Conservation (phyloP, 257 asterid genomes). For the Ajuga chamaepitys region DNA sequence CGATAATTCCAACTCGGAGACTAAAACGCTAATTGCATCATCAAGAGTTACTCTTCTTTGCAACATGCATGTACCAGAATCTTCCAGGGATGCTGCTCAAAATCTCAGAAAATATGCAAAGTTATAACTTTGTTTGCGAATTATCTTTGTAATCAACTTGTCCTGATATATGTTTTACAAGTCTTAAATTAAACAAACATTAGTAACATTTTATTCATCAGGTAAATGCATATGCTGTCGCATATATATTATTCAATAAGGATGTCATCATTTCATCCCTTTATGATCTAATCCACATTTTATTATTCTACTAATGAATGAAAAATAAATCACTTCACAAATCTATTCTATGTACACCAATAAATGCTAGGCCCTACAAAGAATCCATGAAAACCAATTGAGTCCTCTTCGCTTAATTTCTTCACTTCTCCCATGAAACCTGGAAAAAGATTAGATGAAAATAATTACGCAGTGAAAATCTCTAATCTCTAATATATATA, state of each 20-base stretch:
- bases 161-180: neutral
- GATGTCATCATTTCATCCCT: neutral
- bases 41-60: slow-evolving; percentile 64
- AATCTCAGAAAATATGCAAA: slow-evolving; percentile 58
- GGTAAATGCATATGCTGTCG: neutral
- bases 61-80: slow-evolving; percentile 56
- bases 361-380: slow-evolving; percentile 5
- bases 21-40: slow-evolving; percentile 46
- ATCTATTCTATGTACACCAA: slow-evolving; percentile 3
- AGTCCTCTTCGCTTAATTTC: neutral
- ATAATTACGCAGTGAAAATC: no score
- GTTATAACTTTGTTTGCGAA: slow-evolving; percentile 23
- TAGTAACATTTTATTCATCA: neutral
- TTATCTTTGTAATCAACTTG: neutral
- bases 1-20: slow-evolving; percentile 30
- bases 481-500: no score
- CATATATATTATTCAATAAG: neutral
- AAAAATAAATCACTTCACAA: neutral
- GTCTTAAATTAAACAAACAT: neutral
- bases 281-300: neutral
- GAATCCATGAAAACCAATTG: slow-evolving; percentile 1
- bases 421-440: neutral
- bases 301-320: neutral
- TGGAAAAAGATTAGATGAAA: neutral
- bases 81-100: slow-evolving; percentile 43